Percentiles rank a stretch among this genome's conserved stretches.
Conservation (phyloP, 2,329 filamentous ascomycete species). For the Penicillium capsulatum region DNA sequence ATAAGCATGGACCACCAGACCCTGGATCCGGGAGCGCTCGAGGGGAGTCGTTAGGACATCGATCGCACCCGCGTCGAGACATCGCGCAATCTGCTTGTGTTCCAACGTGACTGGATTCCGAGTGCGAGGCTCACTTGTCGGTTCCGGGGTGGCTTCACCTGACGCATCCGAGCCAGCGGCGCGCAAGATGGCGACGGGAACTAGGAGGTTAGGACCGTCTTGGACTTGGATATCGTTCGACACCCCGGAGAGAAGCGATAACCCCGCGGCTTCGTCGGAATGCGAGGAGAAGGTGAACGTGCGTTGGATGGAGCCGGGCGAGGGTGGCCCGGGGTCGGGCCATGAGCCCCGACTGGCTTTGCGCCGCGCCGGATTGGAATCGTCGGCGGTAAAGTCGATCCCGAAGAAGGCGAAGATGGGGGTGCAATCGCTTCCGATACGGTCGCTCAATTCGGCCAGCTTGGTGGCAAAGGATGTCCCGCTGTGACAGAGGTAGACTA, state of each 20-base stretch:
- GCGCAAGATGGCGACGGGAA: conserved; percentile 48
- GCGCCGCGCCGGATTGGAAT: conserved; percentile 33
- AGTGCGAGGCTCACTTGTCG: conserved; percentile 21
- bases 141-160: conserved; percentile 6
- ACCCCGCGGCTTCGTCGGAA: conserved; percentile 46
- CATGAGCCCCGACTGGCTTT: conserved; percentile 30
- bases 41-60: conserved; percentile 82
- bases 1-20: conserved; percentile 78
- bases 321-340: conserved; percentile 30
- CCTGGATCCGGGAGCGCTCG: conserved; percentile 66
- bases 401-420: conserved; percentile 57
- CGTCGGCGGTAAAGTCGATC: conserved; percentile 42
- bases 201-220: conserved; percentile 46
- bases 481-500: conserved; percentile 53
- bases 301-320: conserved; percentile 31
- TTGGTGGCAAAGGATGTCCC: conserved; percentile 52
- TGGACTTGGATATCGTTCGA: conserved; percentile 49
- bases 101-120: conserved; percentile 39
- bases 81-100: conserved; percentile 59
- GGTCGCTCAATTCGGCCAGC: conserved; percentile 50
- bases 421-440: conserved; percentile 43
- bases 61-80: conserved; percentile 77
- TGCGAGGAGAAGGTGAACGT: conserved; percentile 44
- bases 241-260: conserved; percentile 47
- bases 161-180: conserved; percentile 20